Evolutionary conservation across 2,329 filamentous ascomycete genomes (phyloP), one percentile per base, ranked within the genome.

Genomic region (Periconia macrospinosa): DNA sequence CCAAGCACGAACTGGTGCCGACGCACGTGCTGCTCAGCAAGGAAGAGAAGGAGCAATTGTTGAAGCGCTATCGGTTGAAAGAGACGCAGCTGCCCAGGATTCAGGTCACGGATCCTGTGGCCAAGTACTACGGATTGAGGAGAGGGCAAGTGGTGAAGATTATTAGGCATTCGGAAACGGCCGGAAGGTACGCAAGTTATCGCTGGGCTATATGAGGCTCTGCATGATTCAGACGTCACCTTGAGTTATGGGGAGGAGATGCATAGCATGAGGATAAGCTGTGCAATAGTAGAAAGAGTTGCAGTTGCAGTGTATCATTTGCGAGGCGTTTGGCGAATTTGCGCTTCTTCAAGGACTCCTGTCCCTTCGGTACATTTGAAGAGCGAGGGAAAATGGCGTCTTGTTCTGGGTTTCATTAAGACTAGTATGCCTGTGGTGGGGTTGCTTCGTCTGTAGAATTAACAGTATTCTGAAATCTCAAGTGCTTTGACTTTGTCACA

Each of bases 91-190:
- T 99, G 70, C 94, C 94, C 5, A 84, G 94, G 52, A 96, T 99
- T 66, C 85, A 96, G 75, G 85, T 90, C 62, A 90, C 90, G 63
- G 94, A 99, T 74, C 94, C 94, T 2, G 92, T 99, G 49, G 91
- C 94, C 23, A 87, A 89, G 67, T 99, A 97, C 75, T 79, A 97
- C 51, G 94, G 94, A 13, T 79, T 99, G 58, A 89, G 90, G 79
- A 84, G 92, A 71, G 92, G 92, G 3, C 90, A 97, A 76, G 92
- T 99, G 2, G 94, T 99, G 68, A 99, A 99, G 85, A 99, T 99
- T 67, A 97, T 99, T 68, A 83, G 94, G 61, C 92, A 89, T 75
- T 92, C 88, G 70, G 94, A 97, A 81, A 99, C 94, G 52, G 94
- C 94, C 14, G 94, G 94, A 57, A 84, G 94, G 49, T 99, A 99